Base-by-base conservation (phyloP, 2,329 filamentous ascomycete genomes). In the Penicillium sp. region DNA sequence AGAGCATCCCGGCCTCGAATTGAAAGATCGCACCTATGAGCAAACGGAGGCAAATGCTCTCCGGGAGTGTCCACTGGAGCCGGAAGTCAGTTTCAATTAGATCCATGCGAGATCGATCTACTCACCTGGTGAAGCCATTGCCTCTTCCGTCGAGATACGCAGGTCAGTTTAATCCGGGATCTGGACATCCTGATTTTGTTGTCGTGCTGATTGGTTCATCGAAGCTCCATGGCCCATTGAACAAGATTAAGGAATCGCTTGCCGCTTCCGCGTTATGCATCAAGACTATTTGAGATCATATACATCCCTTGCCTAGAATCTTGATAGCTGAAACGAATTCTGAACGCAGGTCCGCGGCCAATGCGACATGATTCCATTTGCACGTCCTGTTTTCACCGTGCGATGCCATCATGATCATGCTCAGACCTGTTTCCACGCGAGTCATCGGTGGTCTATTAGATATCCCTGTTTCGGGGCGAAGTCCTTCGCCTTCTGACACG, bases 281-380 rank as follows among this genome's bases (percentile, higher is more conserved):
- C 45, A 38, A 40, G 53, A 50, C 48, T 54, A 32, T 36, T 34
- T 24, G 22, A 44, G 45, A 21, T 49, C 43, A 40, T 45, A 36
- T 22, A 39, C 14, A 44, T 41, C 57, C 62, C 61, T 64, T 62
- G 45, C 61, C 53, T 64, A 9, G 18, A 34, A 43, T 39, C 42
- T 42, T 41, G 45, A 58, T 31, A 55, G 53, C 61, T 65, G 62
- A 65, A 65, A 61, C 58, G 40, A 44, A 48, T 22, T 9, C 31
- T 14, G 16, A 39, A 36, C 40, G 36, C 22, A 53, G 42, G 41
- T 48, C 36, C 45, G 22, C 31, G 22, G 13, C 54, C 55, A 57
- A 59, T 57, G 3, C 27, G 31, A 13, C 22, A 16, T 40, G 18
- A 18, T 18, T 18, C 18, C 14, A 40, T 40, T 10, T 16, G 38